A percentile compares a stretch with the other conserved stretches of the same genome.
Evolutionary conservation across 495 filamentous ascomycete species (phyloP).

Genomic region (Cenococcum geophilum): DNA sequence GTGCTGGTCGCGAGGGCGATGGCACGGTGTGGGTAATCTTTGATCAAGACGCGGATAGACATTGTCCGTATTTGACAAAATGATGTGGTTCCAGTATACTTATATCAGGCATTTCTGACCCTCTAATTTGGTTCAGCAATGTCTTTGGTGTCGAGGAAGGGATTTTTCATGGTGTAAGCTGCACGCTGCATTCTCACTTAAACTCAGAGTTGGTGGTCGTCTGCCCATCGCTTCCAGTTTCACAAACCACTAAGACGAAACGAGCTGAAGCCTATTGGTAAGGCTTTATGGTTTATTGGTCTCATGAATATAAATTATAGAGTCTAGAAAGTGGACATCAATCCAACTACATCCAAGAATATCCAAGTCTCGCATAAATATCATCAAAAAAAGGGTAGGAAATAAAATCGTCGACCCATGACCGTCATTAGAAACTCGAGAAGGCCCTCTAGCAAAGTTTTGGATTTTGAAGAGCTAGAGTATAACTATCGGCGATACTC

Average conservation of each 20-base stretch:
- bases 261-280: constrained; percentile 1
- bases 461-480: not conserved
- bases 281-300: not conserved
- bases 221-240: constrained; percentile 6
- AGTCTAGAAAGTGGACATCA: not conserved
- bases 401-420: constrained; percentile 1
- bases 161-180: constrained; percentile 1
- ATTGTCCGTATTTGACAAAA: constrained; percentile 32
- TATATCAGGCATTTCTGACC: constrained; percentile 1
- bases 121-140: not conserved
- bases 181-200: not conserved
- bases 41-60: constrained; percentile 56
- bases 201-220: constrained; percentile 1
- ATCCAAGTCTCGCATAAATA: not conserved
- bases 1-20: constrained; percentile 74
- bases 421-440: not conserved
- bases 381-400: not conserved
- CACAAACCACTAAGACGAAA: constrained; percentile 13
- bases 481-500: constrained; percentile 28
- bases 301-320: not conserved
- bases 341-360: not conserved
- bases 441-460: not conserved
- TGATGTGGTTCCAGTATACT: not conserved
- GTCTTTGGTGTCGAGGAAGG: not conserved
- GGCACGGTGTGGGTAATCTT: constrained; percentile 75